Conservation (phyloP, 2,329 filamentous ascomycete genomes). For the Pseudogymnoascus sp. region DNA sequence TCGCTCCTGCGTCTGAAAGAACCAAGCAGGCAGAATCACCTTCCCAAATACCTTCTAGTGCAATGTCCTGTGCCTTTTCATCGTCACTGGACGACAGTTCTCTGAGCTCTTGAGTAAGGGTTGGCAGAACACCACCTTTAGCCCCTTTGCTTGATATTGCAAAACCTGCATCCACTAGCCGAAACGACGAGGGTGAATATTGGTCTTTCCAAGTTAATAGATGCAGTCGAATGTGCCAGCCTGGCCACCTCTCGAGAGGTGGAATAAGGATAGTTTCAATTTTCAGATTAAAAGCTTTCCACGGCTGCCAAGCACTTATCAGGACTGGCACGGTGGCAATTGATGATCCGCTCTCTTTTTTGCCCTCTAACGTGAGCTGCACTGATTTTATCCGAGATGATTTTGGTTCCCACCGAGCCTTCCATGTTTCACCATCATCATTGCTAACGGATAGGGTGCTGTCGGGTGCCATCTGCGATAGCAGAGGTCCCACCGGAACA, state of each 20-base stretch:
- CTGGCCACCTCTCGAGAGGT: conserved; percentile 27
- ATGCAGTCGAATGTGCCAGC: conserved; percentile 36
- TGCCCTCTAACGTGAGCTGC: background rate
- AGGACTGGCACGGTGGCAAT: conserved; percentile 8
- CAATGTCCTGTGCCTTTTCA: background rate
- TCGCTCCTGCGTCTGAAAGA: conserved; percentile 17
- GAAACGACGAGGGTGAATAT: background rate
- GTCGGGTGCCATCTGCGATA: conserved; percentile 28
- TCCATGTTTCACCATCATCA: conserved; percentile 23
- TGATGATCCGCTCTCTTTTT: background rate
- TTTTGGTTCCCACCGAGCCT: conserved; percentile 20
- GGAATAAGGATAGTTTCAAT: conserved; percentile 33
- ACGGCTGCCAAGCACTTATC: conserved; percentile 19
- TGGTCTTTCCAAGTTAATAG: conserved; percentile 20
- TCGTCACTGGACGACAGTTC: background rate
- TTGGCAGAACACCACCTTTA: conserved; percentile 4
- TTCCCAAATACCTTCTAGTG: background rate
- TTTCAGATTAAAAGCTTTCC: conserved; percentile 21
- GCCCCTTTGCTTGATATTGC: conserved; percentile 16
- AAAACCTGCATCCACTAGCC: conserved; percentile 25
- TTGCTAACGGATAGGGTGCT: conserved; percentile 21
- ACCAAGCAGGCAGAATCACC: conserved; percentile 1
- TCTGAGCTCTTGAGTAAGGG: conserved; percentile 7
- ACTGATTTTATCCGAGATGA: conserved; percentile 11
- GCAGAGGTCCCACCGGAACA: conserved; percentile 33